phyloP scores from a whole-genome alignment of 1,139 yeast genomes.

The Nakaseomyces delphensis region DNA sequence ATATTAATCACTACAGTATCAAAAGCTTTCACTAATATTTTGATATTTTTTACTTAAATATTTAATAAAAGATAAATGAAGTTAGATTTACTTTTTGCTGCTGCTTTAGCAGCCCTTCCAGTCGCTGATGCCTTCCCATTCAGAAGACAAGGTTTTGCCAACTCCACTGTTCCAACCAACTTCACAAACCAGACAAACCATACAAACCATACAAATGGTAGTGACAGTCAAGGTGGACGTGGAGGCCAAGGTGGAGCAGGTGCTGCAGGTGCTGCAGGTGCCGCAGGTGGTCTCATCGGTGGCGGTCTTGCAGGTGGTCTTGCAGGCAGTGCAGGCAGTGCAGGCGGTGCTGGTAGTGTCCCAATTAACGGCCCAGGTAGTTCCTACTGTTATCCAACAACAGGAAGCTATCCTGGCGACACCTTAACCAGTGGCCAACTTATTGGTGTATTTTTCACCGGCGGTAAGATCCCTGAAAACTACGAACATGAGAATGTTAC shows the following conservation, averaged over 20 bases:
- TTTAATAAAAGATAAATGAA: background rate
- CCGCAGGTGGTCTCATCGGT: slow-evolving; percentile 4
- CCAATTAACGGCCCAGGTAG: slow-evolving; percentile 7
- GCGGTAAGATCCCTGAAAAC: slow-evolving; percentile 15
- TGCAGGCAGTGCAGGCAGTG: background rate
- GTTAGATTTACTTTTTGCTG: background rate
- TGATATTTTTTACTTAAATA: background rate
- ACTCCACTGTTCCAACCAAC: slow-evolving; percentile 9
- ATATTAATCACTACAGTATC: background rate
- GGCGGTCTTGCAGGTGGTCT: no score
- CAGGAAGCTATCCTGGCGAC: slow-evolving; percentile 3
- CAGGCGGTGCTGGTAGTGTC: slow-evolving; percentile 7
- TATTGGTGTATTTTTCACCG: slow-evolving; percentile 18
- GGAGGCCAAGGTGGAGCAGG: slow-evolving; percentile 4
- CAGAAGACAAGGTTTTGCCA: background rate
- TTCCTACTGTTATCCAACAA: slow-evolving; percentile 3
- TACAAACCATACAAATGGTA: no score
- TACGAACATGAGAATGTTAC: slow-evolving; percentile 10
- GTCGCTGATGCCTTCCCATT: slow-evolving; percentile 1
- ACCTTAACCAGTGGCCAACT: background rate
- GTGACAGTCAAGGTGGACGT: slow-evolving; percentile 6
- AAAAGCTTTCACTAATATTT: background rate
- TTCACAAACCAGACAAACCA: no score
- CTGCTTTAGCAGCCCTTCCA: background rate
- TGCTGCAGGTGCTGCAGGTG: no score